phyloP scores from a whole-genome alignment of 495 filamentous ascomycete species.

The Delitschia confertaspora region DNA sequence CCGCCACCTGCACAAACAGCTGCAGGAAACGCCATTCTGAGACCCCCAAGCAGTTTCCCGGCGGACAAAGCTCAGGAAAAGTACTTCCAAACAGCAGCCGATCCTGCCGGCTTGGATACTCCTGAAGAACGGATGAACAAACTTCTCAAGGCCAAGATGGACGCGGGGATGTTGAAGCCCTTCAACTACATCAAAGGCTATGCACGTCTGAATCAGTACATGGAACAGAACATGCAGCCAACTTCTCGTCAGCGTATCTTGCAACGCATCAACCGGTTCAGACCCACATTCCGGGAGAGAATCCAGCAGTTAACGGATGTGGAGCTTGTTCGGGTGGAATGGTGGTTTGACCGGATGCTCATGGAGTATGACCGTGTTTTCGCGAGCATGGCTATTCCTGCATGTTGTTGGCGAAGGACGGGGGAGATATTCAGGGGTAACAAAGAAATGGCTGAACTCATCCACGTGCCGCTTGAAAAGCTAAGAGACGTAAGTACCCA shows the following conservation, averaged over 20 bases:
- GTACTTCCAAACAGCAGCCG: slow-evolving; percentile 94
- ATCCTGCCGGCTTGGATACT: slow-evolving; percentile 82
- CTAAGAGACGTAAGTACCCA: slow-evolving; percentile 69
- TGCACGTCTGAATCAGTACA: slow-evolving; percentile 75
- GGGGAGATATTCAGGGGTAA: slow-evolving; percentile 97
- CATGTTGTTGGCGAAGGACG: slow-evolving; percentile 93
- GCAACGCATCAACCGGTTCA: slow-evolving; percentile 80
- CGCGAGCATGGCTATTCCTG: slow-evolving; percentile 96
- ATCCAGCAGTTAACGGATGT: slow-evolving; percentile 86
- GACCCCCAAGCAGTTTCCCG: slow-evolving; percentile 50
- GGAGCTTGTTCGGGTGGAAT: slow-evolving; percentile 86
- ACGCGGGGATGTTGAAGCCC: slow-evolving; percentile 85
- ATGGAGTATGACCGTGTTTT: slow-evolving; percentile 98
- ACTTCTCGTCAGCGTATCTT: slow-evolving; percentile 78
- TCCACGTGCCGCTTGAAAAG: slow-evolving; percentile 83
- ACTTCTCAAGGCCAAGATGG: slow-evolving; percentile 87
- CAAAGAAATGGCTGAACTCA: slow-evolving; percentile 96
- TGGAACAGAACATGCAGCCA: slow-evolving; percentile 75
- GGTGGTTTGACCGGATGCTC: slow-evolving; percentile 93
- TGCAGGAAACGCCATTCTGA: slow-evolving; percentile 48
- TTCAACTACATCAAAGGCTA: slow-evolving; percentile 99
- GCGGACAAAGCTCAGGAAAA: slow-evolving; percentile 77
- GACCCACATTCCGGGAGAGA: slow-evolving; percentile 91
- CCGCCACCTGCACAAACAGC: slow-evolving; percentile 26
- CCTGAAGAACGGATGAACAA: slow-evolving; percentile 94